Percentiles rank a stretch among this genome's conserved stretches.
Conservation (phyloP, 2,329 filamentous ascomycete species). For the Drechslerella dactyloides region DNA sequence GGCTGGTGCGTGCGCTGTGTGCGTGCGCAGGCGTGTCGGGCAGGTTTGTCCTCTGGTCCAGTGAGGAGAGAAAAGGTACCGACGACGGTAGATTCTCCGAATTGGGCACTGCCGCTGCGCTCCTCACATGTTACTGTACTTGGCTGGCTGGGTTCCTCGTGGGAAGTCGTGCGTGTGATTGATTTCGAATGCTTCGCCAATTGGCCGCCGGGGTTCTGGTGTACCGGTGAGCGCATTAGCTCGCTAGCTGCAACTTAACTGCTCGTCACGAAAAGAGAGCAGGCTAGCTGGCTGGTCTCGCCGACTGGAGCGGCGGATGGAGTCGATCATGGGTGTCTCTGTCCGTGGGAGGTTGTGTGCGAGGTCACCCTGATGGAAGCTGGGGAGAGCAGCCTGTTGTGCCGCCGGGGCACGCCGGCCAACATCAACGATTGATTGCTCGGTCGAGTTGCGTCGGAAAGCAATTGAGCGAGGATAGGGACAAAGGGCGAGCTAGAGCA, state of each 20-base stretch:
- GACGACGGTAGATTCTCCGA: neutral
- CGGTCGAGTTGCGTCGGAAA: too few relatives aligned
- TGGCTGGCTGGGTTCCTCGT: too few relatives aligned
- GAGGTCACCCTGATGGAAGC: neutral
- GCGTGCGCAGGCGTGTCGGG: conserved; percentile 1
- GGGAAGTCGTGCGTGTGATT: too few relatives aligned
- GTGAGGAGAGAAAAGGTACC: neutral
- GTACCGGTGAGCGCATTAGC: too few relatives aligned
- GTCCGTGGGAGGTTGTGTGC: neutral
- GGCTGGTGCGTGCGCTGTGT: too few relatives aligned
- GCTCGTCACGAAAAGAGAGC: neutral
- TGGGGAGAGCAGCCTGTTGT: neutral
- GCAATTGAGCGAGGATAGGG: neutral
- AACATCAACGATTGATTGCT: neutral
- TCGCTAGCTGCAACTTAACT: neutral
- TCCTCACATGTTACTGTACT: too few relatives aligned
- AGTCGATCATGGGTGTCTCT: too few relatives aligned
- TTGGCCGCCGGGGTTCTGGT: conserved; percentile 23
- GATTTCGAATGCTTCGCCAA: conserved; percentile 35
- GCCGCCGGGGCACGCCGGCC: neutral
- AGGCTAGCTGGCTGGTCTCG: neutral
- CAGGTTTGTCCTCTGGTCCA: neutral
- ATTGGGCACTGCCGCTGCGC: too few relatives aligned
- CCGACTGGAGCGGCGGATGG: too few relatives aligned
- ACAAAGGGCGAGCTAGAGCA: neutral